Base-by-base conservation (phyloP, 176 grass and related monocot genomes). In the Rhipidocladum racemiflorum region DNA sequence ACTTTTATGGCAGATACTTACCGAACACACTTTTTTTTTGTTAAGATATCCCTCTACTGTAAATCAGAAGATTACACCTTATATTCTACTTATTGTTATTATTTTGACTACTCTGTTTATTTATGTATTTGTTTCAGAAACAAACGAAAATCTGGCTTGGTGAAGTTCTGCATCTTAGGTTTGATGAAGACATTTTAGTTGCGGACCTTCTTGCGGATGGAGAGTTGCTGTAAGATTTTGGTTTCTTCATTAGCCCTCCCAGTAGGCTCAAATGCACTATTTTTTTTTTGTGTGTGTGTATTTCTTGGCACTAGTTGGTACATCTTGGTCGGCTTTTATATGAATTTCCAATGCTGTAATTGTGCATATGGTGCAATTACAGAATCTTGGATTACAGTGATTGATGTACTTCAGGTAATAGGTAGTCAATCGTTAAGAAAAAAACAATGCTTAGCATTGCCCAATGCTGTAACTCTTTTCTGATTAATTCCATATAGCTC, bases 61-160 rank as follows among this genome's bases (percentile, higher is more conserved):
- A 13, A 77, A 51, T 18, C 7, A 10, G 5, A 63, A 64, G 11
- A 43, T 24, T 56, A 75, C 36, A 38, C 0, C 4, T 24, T 17
- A 9, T 67, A 28, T 79, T 7, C 5, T 71, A 35, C 15, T 63
- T 65, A 16, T 44, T 25, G 18, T 78, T 25, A 23, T 46, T 48
- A 39, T n/a, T 40, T 59, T 86, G 61, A 32, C 25, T 24, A 74
- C 3, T 75, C 64, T 36, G 61, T 76, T 85, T 48, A 78, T 68
- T 51, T 79, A 21, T 76, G 9, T 27, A 67, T 84, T 72, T 24
- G 36, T 75, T 79, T 81, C 48, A 97, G 94, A 94, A 65, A 73
- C 90, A 97, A 82, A 91, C 94, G 16, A 94, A 89, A 78, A 92
- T 97, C 66, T 97, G 94, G 94, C 94, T 94, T 53, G 94, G 91